Evolutionary conservation across 2,329 filamentous ascomycete species (phyloP).

Genomic region (Penicillium sp.): DNA sequence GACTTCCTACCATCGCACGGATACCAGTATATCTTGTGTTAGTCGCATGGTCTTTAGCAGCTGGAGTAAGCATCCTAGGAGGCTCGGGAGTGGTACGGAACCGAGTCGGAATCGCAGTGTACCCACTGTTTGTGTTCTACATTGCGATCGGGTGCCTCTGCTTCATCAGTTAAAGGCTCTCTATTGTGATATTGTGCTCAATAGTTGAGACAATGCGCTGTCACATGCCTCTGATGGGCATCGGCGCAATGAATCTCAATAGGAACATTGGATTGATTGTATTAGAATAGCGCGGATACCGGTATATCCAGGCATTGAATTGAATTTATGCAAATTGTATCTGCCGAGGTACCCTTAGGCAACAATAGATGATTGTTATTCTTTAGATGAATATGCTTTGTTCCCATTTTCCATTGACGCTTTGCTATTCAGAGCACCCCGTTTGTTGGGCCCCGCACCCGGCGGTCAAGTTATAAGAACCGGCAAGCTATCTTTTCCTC

Average conservation of each 20-base stretch:
- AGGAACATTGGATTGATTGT: constrained; percentile 3
- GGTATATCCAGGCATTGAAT: constrained; percentile 6
- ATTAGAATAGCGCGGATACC: constrained; percentile 6
- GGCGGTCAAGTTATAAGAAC: constrained; percentile 10
- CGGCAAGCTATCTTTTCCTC: constrained; percentile 3
- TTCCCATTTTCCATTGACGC: constrained; percentile 1
- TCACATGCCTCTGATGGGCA: not conserved
- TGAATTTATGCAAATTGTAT: not conserved
- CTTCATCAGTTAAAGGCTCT: constrained; percentile 77
- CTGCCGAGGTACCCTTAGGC: not conserved
- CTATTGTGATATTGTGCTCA: constrained; percentile 5
- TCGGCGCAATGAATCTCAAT: constrained; percentile 1
- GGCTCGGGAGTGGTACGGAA: constrained; percentile 96
- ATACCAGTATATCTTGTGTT: constrained; percentile 90
- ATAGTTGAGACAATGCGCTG: not conserved
- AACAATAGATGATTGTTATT: not conserved
- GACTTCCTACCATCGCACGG: constrained; percentile 74
- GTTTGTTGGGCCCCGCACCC: constrained; percentile 12
- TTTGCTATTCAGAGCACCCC: not conserved
- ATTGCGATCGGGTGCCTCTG: constrained; percentile 88
- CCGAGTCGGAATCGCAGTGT: constrained; percentile 88
- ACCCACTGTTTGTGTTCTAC: constrained; percentile 94
- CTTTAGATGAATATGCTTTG: not conserved
- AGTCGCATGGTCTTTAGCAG: constrained; percentile 88
- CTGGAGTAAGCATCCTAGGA: constrained; percentile 91